Percentiles rank a stretch among this genome's conserved stretches.
These are phyloP conservation scores for Lachancea fermentati DNA, from an alignment of 805 yeast species.

Conservation along the genomic window DNA sequence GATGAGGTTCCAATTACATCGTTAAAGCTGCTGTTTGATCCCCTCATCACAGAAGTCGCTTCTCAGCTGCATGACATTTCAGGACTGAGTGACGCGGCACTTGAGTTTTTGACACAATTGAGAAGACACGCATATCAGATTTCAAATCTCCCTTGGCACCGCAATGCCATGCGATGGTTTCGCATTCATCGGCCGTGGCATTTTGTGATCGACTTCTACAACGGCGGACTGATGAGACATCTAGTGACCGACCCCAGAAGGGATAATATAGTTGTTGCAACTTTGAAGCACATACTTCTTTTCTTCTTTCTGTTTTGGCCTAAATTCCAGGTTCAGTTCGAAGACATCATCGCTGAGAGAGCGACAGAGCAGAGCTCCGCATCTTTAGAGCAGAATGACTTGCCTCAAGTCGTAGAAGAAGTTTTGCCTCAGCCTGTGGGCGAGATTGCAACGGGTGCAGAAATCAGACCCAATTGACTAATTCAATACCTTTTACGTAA, in stretches of 20 bases:
- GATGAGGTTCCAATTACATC: conserved; percentile 1
- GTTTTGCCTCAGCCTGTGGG: too few relatives aligned
- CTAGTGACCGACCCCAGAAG: conserved; percentile 21
- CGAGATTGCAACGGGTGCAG: background rate
- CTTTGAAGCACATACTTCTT: conserved; percentile 20
- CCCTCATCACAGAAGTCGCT: conserved; percentile 1
- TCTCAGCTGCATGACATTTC: background rate
- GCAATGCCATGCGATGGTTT: background rate
- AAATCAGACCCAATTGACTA: background rate
- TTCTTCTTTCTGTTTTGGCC: conserved; percentile 24
- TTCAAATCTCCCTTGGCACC: conserved; percentile 4
- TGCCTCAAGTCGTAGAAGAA: conserved; percentile 6
- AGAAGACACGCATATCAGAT: conserved; percentile 3
- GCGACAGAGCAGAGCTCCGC: conserved; percentile 6
- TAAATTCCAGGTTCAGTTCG: conserved; percentile 9
- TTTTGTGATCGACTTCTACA: conserved; percentile 1
- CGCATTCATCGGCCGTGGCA: conserved; percentile 6
- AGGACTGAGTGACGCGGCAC: background rate
- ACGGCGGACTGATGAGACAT: conserved; percentile 10
- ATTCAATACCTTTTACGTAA: background rate
- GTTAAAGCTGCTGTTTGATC: conserved; percentile 5
- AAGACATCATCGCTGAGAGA: conserved; percentile 6
- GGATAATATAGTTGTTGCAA: conserved; percentile 11
- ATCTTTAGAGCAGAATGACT: too few relatives aligned
- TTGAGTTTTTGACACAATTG: conserved; percentile 1